phyloP scores from a whole-genome alignment of 352 stramenopile species.

The Globisporangium ultimum region DNA sequence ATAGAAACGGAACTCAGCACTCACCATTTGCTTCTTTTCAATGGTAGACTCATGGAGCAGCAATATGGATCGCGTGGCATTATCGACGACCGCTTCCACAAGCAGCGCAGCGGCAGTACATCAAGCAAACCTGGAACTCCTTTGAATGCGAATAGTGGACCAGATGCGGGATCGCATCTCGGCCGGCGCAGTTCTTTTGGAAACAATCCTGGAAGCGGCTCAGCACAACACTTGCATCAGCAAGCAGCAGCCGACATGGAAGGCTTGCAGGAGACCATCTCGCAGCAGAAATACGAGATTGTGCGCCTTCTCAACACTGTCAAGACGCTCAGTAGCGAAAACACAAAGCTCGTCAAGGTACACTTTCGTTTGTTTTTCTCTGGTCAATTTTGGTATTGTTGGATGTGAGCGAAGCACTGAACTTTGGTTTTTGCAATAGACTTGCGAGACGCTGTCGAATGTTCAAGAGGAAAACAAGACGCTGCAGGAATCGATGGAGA shows the following conservation, averaged over 20 bases:
- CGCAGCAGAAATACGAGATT: slow-evolving; percentile 81
- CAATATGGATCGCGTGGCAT: slow-evolving; percentile 50
- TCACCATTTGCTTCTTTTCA: background rate
- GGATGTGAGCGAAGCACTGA: too few relatives aligned
- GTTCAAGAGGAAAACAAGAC: slow-evolving; percentile 74
- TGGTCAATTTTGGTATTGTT: too few relatives aligned
- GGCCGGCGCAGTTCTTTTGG: too few relatives aligned
- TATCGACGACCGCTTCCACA: slow-evolving; percentile 27
- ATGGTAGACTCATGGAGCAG: slow-evolving; percentile 76
- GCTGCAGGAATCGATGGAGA: slow-evolving; percentile 79
- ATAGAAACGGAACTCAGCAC: too few relatives aligned
- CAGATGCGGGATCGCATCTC: too few relatives aligned
- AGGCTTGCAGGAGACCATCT: slow-evolving; percentile 48
- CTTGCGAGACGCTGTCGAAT: slow-evolving; percentile 72
- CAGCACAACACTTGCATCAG: background rate
- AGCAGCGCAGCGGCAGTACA: slow-evolving; percentile 5
- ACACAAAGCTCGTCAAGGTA: slow-evolving; percentile 82
- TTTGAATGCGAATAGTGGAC: too few relatives aligned
- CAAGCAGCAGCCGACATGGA: slow-evolving; percentile 25
- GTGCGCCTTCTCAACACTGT: slow-evolving; percentile 77
- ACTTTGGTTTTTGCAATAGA: slow-evolving; percentile 29
- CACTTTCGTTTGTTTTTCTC: too few relatives aligned
- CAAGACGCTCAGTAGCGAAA: slow-evolving; percentile 83
- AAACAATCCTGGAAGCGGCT: background rate
- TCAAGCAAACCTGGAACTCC: too few relatives aligned